These are phyloP conservation scores for Podospora fimiseda DNA, from an alignment of 495 filamentous ascomycete species.

Conservation along the genomic window DNA sequence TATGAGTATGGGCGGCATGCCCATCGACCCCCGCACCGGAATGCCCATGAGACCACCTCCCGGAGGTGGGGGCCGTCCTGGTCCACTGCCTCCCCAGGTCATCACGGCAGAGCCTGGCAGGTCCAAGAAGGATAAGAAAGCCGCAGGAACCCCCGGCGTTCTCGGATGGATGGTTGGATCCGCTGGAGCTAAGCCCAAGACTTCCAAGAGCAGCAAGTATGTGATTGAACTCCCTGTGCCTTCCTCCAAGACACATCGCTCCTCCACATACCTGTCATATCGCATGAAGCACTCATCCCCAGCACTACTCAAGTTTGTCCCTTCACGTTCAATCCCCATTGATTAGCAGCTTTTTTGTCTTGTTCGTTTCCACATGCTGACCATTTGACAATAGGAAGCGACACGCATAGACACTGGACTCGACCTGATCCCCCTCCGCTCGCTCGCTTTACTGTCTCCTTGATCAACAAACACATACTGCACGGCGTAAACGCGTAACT, in stretches of 20 bases:
- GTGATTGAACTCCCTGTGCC: not conserved
- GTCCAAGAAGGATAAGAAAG: not conserved
- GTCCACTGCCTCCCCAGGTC: not conserved
- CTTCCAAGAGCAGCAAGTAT: not conserved
- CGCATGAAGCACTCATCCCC: not conserved
- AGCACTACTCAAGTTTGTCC: not conserved
- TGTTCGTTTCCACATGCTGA: too few relatives aligned
- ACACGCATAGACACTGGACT: too few relatives aligned
- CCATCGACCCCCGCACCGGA: not conserved
- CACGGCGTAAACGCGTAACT: too few relatives aligned
- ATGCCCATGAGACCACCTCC: conserved; percentile 1
- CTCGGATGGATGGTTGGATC: not conserved
- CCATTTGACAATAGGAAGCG: too few relatives aligned
- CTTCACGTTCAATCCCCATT: not conserved
- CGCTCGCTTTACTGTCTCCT: too few relatives aligned
- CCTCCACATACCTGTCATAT: not conserved
- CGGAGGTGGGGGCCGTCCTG: conserved; percentile 1
- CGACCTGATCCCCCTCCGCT: too few relatives aligned
- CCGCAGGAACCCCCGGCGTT: not conserved
- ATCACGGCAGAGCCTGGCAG: not conserved
- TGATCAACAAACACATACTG: too few relatives aligned
- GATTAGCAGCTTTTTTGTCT: too few relatives aligned
- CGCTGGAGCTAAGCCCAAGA: not conserved
- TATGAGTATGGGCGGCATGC: not conserved
- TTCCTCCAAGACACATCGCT: not conserved